Percentiles rank a stretch among this genome's conserved stretches.
Conservation (phyloP, 257 asterid species). For the Solanum piurae region DNA sequence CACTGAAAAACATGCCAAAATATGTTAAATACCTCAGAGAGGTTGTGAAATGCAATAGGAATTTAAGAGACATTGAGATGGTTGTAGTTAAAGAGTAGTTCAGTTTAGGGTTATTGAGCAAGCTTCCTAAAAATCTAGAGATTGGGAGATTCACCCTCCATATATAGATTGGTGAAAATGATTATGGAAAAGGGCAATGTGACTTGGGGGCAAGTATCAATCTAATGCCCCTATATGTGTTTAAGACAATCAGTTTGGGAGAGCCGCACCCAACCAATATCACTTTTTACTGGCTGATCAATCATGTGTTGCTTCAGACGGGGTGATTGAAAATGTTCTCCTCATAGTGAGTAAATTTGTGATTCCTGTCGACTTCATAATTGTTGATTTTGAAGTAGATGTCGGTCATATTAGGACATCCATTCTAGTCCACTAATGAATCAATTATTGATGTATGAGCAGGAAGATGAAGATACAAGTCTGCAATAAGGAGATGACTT, state of each 20-base stretch:
- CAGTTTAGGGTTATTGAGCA: not conserved
- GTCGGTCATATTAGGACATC: not conserved
- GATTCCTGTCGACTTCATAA: too few species aligned
- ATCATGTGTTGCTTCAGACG: not conserved
- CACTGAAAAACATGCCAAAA: not conserved
- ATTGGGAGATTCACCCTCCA: not conserved
- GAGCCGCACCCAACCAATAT: too few species aligned
- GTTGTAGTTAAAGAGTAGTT: not conserved
- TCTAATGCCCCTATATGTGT: not conserved
- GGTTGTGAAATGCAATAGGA: not conserved
- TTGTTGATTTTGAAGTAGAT: not conserved
- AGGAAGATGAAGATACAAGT: not conserved
- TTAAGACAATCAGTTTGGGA: not conserved
- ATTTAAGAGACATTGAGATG: not conserved
- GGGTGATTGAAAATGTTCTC: not conserved
- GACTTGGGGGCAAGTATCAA: not conserved
- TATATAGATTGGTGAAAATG: not conserved
- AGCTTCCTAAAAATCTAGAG: not conserved
- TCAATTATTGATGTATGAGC: not conserved
- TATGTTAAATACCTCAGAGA: not conserved
- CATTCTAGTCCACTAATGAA: not conserved
- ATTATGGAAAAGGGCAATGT: too few species aligned
- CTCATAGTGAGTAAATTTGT: not conserved
- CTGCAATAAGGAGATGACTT: not conserved
- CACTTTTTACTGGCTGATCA: not conserved